Evolutionary conservation across 768 basidiomycete genomes (phyloP).

Genomic region (Lactarius quietus): DNA sequence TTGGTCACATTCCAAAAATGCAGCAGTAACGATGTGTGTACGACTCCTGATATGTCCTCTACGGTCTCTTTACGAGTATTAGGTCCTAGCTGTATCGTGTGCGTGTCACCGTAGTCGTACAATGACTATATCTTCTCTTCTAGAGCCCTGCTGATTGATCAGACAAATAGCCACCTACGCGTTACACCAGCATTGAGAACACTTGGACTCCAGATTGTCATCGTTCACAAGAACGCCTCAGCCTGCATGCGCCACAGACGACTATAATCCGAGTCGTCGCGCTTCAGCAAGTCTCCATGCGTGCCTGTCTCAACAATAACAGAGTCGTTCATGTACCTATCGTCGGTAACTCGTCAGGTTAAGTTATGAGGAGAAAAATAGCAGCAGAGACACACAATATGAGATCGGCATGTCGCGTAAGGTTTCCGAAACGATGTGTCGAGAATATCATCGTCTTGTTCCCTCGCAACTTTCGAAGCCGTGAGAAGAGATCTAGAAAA

Average conservation of each 20-base stretch:
- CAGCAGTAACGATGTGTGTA: no score
- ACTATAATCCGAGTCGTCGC: slow-evolving; percentile 58
- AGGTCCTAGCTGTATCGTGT: no score
- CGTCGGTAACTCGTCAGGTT: neutral
- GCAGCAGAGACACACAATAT: slow-evolving; percentile 13
- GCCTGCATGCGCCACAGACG: slow-evolving; percentile 73
- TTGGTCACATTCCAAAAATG: no score
- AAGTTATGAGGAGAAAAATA: neutral
- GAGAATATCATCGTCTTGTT: slow-evolving; percentile 85
- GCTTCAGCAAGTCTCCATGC: slow-evolving; percentile 54
- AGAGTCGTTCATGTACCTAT: slow-evolving; percentile 68
- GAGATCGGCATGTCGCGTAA: slow-evolving; percentile 54
- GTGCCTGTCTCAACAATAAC: slow-evolving; percentile 61
- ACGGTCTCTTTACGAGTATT: no score
- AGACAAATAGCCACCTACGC: no score
- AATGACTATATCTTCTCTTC: no score
- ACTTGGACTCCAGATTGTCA: no score
- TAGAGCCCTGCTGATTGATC: no score
- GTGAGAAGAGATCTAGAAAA: slow-evolving; percentile 58
- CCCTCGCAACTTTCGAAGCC: slow-evolving; percentile 61
- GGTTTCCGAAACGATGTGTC: slow-evolving; percentile 64
- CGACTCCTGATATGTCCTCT: no score
- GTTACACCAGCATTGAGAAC: neutral
- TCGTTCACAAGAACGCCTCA: slow-evolving; percentile 47
- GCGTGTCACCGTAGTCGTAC: no score